These are phyloP conservation scores for Xylaria telfairii DNA, from an alignment of 495 filamentous ascomycete genomes.

Conservation along the genomic window DNA sequence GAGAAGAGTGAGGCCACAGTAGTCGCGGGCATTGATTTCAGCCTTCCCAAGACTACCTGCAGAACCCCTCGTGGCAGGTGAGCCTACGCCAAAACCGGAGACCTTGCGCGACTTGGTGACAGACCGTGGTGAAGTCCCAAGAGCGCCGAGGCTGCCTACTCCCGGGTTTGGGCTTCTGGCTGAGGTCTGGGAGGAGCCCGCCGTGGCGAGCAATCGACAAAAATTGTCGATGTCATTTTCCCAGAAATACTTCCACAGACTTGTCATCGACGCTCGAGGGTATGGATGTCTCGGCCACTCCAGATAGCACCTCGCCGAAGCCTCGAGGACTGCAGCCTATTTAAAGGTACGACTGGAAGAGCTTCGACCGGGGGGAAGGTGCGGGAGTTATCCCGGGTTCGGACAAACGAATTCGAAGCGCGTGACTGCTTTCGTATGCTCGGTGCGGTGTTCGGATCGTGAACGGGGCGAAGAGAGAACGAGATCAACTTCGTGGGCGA, in stretches of 20 bases:
- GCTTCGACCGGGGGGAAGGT: slow-evolving; percentile 31
- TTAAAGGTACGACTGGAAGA: slow-evolving; percentile 69
- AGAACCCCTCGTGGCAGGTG: slow-evolving; percentile 37
- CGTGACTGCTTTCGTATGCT: neutral
- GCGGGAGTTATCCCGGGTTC: neutral
- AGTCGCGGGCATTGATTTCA: slow-evolving; percentile 84
- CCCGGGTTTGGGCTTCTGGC: slow-evolving; percentile 47
- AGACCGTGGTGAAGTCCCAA: slow-evolving; percentile 54
- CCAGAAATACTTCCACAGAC: slow-evolving; percentile 93
- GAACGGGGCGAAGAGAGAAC: neutral
- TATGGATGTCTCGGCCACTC: slow-evolving; percentile 62
- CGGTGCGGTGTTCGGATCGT: neutral
- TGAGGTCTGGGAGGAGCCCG: slow-evolving; percentile 58
- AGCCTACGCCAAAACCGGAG: slow-evolving; percentile 41
- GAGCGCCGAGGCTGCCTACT: slow-evolving; percentile 36
- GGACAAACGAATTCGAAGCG: neutral
- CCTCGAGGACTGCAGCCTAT: slow-evolving; percentile 82
- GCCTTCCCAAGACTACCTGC: slow-evolving; percentile 61
- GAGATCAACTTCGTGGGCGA: neutral
- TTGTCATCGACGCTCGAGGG: slow-evolving; percentile 81
- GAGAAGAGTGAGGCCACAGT: slow-evolving; percentile 78
- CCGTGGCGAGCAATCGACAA: slow-evolving; percentile 76
- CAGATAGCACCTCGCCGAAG: slow-evolving; percentile 80
- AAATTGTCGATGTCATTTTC: slow-evolving; percentile 96
- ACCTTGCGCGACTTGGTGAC: slow-evolving; percentile 52